These are phyloP conservation scores for Irpex sp. DNA, from an alignment of 1,284 basidiomycete genomes.

Conservation along the genomic window DNA sequence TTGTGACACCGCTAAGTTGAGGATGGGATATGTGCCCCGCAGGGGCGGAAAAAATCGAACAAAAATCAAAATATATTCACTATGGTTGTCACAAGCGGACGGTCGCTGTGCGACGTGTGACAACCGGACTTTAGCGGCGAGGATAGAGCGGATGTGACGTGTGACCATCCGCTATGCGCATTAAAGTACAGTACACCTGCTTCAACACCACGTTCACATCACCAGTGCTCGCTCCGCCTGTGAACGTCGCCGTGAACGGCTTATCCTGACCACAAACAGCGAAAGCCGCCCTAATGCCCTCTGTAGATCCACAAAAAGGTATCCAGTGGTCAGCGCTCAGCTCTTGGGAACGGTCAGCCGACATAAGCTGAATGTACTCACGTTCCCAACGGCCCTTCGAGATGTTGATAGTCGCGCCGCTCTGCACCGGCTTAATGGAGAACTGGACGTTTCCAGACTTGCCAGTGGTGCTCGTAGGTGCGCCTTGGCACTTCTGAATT, in stretches of 20 bases:
- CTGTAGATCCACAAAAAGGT: not conserved
- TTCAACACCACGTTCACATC: constrained; percentile 22
- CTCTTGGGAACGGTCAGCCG: too few relatives aligned
- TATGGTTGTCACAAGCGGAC: too few relatives aligned
- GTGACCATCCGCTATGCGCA: too few relatives aligned
- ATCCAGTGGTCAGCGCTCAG: too few relatives aligned
- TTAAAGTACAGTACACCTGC: not conserved
- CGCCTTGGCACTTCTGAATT: constrained; percentile 30
- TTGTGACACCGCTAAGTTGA: too few relatives aligned
- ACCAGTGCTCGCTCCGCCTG: constrained; percentile 25
- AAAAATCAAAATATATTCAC: too few relatives aligned
- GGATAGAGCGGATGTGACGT: too few relatives aligned
- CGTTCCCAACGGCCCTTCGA: constrained; percentile 33
- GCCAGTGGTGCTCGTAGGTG: constrained; percentile 27
- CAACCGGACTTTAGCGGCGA: too few relatives aligned
- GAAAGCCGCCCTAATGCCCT: constrained; percentile 29
- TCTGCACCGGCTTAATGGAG: constrained; percentile 25
- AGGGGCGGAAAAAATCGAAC: too few relatives aligned
- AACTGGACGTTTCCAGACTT: constrained; percentile 25
- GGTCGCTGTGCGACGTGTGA: too few relatives aligned
- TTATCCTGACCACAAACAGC: constrained; percentile 26
- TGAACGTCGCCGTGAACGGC: constrained; percentile 30
- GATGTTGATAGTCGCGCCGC: constrained; percentile 29
- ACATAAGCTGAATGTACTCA: not conserved
- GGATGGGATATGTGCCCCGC: too few relatives aligned